Evolutionary conservation across 192 early-diverging fungal species (phyloP), one percentile per base, ranked within the genome.

Genomic region (Fimicolochytrium jonesii): DNA sequence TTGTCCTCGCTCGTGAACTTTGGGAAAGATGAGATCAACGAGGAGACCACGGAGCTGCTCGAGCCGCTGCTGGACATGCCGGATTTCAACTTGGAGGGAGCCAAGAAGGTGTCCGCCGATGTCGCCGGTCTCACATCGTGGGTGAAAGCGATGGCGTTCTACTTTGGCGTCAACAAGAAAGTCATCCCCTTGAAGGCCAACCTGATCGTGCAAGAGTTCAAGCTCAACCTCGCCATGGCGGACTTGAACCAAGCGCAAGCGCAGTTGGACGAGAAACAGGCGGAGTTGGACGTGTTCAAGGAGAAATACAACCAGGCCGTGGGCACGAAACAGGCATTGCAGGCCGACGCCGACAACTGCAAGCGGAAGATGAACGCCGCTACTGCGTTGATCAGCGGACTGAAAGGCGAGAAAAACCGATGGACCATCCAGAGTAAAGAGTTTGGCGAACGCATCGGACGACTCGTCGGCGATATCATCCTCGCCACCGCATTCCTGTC

Each of bases 141-240:
- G 83, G 77, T 80, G 1, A 66, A 63, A 23, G 80, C 83, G 7
- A 85, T 85, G 83, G 75, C 77, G 26, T 72, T 72, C 56, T 85
- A 84, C 73, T 85, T 75, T 53, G 66, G 69, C 7, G 74, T 85
- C 66, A 85, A 85, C 75, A 85, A 85, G 51, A 84, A 84, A 56
- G 83, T 85, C 28, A 78, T 85, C 36, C 83, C 83, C 15, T 57
- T 85, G 42, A 85, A 85, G 62, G 83, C 83, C n/a, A 85, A 85
- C 64, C 61, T 85, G 54, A 74, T 84, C 45, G 72, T 85, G 28
- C 81, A 83, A 63, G 83, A 83, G 56, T 70, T 77, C 50, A 85
- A 80, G 56, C 70, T 85, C 23, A 64, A 61, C 3, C 39, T 82
- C 34, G 83, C 83, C 22, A 80, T 78, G 77, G 72, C 55, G 30